Evolutionary conservation across 495 filamentous ascomycete species (phyloP).

Genomic region (Pyronema domesticum): DNA sequence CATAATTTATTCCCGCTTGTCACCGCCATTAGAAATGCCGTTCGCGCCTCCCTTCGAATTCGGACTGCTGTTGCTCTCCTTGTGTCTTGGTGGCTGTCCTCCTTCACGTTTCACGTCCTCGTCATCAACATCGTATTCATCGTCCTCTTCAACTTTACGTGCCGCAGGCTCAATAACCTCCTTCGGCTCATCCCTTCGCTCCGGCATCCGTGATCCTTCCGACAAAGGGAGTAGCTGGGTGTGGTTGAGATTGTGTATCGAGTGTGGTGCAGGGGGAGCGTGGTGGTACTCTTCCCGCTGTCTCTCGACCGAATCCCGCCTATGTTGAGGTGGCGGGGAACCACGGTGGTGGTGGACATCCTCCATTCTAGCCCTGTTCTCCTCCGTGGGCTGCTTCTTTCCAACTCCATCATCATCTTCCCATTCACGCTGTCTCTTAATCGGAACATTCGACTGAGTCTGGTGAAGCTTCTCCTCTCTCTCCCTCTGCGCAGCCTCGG

Average conservation of each 20-base stretch:
- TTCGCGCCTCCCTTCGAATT: slow-evolving; percentile 17
- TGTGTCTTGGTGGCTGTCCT: slow-evolving; percentile 22
- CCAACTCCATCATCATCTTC: slow-evolving; percentile 50
- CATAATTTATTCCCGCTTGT: slow-evolving; percentile 3
- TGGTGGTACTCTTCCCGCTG: slow-evolving; percentile 40
- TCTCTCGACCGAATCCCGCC: slow-evolving; percentile 62
- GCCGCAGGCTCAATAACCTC: slow-evolving; percentile 63
- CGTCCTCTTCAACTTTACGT: slow-evolving; percentile 91
- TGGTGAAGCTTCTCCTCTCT: slow-evolving; percentile 40
- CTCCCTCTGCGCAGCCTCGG: slow-evolving; percentile 62
- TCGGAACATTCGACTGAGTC: slow-evolving; percentile 37
- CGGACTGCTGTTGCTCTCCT: slow-evolving; percentile 29
- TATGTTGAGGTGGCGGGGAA: slow-evolving; percentile 50
- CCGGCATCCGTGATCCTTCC: slow-evolving; percentile 31
- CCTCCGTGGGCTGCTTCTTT: slow-evolving; percentile 79
- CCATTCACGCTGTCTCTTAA: slow-evolving; percentile 81
- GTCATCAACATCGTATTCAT: slow-evolving; percentile 82
- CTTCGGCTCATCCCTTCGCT: slow-evolving; percentile 38
- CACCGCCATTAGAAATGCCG: slow-evolving; percentile 19
- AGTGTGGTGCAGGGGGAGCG: slow-evolving; percentile 36
- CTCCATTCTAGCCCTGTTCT: slow-evolving; percentile 68
- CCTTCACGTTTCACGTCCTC: slow-evolving; percentile 60
- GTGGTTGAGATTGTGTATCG: slow-evolving; percentile 28
- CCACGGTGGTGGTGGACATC: slow-evolving; percentile 62
- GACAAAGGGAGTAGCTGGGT: slow-evolving; percentile 29